Conservation (phyloP, 352 stramenopile genomes). For the Pythium apleroticum region DNA sequence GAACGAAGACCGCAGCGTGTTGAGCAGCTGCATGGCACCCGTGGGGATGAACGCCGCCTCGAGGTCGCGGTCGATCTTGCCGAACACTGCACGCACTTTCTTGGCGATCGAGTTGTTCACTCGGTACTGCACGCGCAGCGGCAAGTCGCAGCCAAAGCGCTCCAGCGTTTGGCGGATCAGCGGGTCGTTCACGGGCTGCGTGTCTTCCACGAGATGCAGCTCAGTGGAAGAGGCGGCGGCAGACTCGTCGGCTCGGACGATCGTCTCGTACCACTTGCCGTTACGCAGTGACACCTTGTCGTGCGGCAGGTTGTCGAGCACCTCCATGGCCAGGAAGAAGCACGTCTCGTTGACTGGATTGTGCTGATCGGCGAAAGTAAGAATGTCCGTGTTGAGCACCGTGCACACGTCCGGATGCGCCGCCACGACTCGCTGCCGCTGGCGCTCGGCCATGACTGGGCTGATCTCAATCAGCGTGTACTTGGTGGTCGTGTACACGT, state of each 20-base stretch:
- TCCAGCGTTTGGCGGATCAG: constrained; percentile 74
- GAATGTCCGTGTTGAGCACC: constrained; percentile 81
- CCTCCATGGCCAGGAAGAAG: constrained; percentile 87
- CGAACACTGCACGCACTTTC: constrained; percentile 48
- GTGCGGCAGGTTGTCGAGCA: constrained; percentile 91
- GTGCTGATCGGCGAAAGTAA: constrained; percentile 71
- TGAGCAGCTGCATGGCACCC: constrained; percentile 83
- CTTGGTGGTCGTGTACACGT: constrained; percentile 77
- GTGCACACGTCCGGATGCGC: constrained; percentile 64
- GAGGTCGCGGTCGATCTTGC: constrained; percentile 48
- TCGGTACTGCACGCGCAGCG: constrained; percentile 61
- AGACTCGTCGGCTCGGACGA: constrained; percentile 40
- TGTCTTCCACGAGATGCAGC: constrained; percentile 43
- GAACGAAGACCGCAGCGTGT: constrained; percentile 75
- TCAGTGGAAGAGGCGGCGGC: neutral
- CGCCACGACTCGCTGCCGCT: constrained; percentile 56
- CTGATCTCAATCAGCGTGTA: constrained; percentile 92
- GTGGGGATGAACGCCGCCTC: constrained; percentile 87
- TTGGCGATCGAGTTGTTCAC: constrained; percentile 54
- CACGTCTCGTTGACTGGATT: constrained; percentile 48
- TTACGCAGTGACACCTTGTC: constrained; percentile 85
- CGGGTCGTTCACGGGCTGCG: constrained; percentile 58
- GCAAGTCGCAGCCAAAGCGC: constrained; percentile 73
- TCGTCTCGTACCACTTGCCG: constrained; percentile 77
- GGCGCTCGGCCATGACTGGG: constrained; percentile 78